These are phyloP conservation scores for Leucosporidium creatinivorum DNA, from an alignment of 768 basidiomycete genomes.

Conservation along the genomic window DNA sequence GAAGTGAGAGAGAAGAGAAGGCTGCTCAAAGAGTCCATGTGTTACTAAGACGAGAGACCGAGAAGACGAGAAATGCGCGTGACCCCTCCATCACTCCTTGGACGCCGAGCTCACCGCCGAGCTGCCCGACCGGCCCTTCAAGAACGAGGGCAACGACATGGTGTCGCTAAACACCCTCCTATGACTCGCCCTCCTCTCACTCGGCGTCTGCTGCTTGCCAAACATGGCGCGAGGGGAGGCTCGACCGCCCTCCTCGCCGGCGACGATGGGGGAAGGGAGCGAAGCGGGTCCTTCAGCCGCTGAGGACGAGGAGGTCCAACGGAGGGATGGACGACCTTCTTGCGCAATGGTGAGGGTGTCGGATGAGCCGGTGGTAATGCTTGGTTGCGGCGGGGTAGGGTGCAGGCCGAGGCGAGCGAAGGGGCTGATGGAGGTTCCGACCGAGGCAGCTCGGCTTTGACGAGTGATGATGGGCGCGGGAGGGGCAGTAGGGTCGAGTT, in stretches of 20 bases:
- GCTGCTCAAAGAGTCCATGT: too few relatives aligned
- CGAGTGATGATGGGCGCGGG: not conserved
- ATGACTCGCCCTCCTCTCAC: constrained; percentile 23
- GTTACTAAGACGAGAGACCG: too few relatives aligned
- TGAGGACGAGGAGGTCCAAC: too few relatives aligned
- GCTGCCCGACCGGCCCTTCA: too few relatives aligned
- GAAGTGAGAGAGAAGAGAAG: not conserved
- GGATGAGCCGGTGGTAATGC: not conserved
- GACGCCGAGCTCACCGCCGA: too few relatives aligned
- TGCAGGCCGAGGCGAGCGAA: not conserved
- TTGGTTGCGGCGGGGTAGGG: not conserved
- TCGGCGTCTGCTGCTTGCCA: constrained; percentile 20
- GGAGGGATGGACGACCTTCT: not conserved
- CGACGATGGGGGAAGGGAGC: not conserved
- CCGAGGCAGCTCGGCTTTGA: not conserved
- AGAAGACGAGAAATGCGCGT: too few relatives aligned
- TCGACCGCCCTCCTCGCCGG: not conserved
- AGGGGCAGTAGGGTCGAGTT: not conserved
- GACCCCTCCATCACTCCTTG: too few relatives aligned
- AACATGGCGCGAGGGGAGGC: constrained; percentile 3
- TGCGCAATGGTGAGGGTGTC: not conserved
- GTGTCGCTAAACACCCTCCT: constrained; percentile 18
- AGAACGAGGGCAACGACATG: not conserved
- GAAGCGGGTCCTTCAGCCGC: too few relatives aligned
- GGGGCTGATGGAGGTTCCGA: not conserved